Base-by-base conservation (phyloP, 129 eudicot species). In the Ambrosia trifida region DNA sequence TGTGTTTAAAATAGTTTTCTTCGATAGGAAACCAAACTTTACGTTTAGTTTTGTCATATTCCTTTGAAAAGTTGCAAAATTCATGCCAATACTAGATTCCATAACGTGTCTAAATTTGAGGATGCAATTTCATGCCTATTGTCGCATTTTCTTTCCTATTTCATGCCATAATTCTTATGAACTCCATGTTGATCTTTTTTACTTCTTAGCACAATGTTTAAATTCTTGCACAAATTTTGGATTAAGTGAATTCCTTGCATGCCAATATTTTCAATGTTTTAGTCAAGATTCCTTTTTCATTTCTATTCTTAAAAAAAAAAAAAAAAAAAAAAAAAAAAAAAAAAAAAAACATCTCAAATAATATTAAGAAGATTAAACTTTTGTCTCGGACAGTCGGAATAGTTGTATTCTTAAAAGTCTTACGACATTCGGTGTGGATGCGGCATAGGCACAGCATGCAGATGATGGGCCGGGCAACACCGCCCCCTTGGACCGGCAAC, bases 151-250 rank as follows among this genome's bases (percentile, higher is more conserved):
- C 68, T 66, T 75, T 60, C 73, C 68, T 40, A 66, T 66, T 75
- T 66, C 73, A 75, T 54, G 79, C 79, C 79, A 56, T 11, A 43
- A 14, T 31, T 66, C 47, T 75, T 20, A 32, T 72, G 19, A 44
- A 18, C 38, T 51, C 16, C 66, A 31, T 52, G 46, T 33, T 72
- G 58, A 9, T 30, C 13, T 66, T 4, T 41, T 5, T 6, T 28
- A 12, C 5, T 8, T 53, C 9, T 40, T 40, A 47, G 54, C 72
- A 52, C 4, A 20, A 64, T 51, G 68, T 72, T 66, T 31, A 72
- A 28, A 41, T 57, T 13, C 67, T 24, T 58, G 68, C 76, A 30
- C 32, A 0, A 3, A 36, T 36, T 36, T 36, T 36, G 41, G 41
- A 36, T 36, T 36, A 44, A 44, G 49, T 44, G 49, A 44, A 44